Percentiles rank a stretch among this genome's conserved stretches.
Conservation (phyloP, 768 basidiomycete species). For the Boletus rex-veris region DNA sequence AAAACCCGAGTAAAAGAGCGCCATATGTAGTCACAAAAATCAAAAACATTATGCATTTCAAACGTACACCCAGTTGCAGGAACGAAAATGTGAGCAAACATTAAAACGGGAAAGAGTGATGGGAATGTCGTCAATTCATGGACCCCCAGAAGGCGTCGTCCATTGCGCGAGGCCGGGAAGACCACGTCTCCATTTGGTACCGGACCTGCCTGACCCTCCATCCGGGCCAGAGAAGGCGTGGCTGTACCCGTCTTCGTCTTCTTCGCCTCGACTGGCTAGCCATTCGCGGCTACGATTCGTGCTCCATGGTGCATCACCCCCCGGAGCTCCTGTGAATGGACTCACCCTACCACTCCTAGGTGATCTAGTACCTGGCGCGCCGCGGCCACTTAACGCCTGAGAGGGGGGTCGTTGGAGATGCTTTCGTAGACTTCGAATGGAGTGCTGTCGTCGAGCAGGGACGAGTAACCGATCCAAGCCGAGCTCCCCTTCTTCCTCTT, state of each 20-base stretch:
- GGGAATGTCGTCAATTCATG: neutral
- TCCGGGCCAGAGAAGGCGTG: constrained; percentile 23
- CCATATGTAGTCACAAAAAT: constrained; percentile 1
- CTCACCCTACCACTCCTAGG: constrained; percentile 18
- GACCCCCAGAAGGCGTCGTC: constrained; percentile 16
- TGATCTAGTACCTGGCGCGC: constrained; percentile 9
- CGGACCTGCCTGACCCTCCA: constrained; percentile 9
- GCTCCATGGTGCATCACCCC: constrained; percentile 23
- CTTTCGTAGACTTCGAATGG: constrained; percentile 66
- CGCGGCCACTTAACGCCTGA: constrained; percentile 10
- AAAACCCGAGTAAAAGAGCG: neutral
- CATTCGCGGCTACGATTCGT: constrained; percentile 22
- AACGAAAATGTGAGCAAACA: constrained; percentile 4
- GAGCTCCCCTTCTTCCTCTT: constrained; percentile 55
- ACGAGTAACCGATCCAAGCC: constrained; percentile 65
- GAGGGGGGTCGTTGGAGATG: constrained; percentile 43
- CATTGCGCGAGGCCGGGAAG: constrained; percentile 34
- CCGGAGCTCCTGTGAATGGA: constrained; percentile 12
- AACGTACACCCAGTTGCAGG: constrained; percentile 13
- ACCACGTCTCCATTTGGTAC: constrained; percentile 30
- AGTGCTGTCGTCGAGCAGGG: constrained; percentile 68
- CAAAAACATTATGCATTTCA: constrained; percentile 6
- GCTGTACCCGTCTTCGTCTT: constrained; percentile 27
- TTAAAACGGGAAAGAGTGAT: neutral
- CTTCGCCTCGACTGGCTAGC: constrained; percentile 27